These are phyloP conservation scores for Eucalyptus regnans DNA, from an alignment of 345 rosid species.

Conservation along the genomic window DNA sequence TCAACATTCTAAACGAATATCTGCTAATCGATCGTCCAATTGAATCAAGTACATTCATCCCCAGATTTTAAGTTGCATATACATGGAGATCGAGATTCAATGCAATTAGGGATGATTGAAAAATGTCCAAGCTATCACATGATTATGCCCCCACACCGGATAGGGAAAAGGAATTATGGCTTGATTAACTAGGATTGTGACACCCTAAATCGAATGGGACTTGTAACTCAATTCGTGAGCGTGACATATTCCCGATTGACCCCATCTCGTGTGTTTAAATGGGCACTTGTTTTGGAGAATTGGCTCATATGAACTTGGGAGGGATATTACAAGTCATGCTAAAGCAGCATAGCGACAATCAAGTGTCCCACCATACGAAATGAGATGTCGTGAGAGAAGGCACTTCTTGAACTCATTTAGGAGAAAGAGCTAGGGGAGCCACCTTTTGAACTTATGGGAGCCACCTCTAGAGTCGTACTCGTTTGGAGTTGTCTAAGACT, in stretches of 20 bases:
- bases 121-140: neutral
- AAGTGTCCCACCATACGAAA: neutral
- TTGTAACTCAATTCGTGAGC: neutral
- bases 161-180: neutral
- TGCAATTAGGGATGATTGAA: neutral
- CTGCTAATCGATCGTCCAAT: neutral
- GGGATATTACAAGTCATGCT: neutral
- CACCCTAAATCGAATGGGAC: neutral
- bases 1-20: neutral
- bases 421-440: neutral
- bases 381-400: neutral
- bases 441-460: neutral
- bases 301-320: neutral
- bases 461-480: neutral
- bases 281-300: neutral
- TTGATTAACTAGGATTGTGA: neutral
- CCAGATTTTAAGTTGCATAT: neutral
- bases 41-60: neutral
- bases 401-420: neutral
- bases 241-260: accelerated
- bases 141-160: neutral
- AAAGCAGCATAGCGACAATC: neutral
- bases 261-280: neutral
- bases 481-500: neutral
- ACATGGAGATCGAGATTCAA: neutral